Conservation (phyloP, 2,329 filamentous ascomycete genomes). For the Botryotinia globosa region DNA sequence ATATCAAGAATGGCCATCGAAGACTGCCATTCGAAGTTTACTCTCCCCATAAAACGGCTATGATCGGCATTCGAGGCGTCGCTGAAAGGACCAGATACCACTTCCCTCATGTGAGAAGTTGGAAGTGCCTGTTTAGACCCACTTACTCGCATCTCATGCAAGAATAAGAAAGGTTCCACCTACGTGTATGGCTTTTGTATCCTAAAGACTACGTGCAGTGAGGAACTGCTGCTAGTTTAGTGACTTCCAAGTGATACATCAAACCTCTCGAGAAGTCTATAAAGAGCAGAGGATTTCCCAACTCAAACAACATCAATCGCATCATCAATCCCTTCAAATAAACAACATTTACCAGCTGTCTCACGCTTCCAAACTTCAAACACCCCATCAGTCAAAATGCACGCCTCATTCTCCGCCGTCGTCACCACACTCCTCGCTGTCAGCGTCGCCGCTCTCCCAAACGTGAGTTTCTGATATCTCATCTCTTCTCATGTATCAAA, state of each 20-base stretch:
- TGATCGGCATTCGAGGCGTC: not conserved
- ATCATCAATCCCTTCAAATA: not conserved
- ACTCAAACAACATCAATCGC: not conserved
- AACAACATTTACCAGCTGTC: not conserved
- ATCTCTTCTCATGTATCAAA: not conserved
- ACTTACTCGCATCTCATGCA: not conserved
- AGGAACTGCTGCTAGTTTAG: not conserved
- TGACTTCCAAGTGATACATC: not conserved
- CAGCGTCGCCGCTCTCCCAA: not conserved
- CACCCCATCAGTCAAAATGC: slow-evolving; percentile 6
- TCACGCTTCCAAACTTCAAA: not conserved
- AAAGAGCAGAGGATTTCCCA: not conserved
- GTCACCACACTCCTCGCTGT: not conserved
- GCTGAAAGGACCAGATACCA: not conserved
- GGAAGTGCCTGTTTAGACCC: too few species aligned
- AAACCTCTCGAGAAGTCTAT: not conserved
- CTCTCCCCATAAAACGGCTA: not conserved
- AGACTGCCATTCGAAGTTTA: not conserved
- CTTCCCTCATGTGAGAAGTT: not conserved
- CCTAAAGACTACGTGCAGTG: not conserved
- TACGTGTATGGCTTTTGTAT: not conserved
- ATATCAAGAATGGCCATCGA: not conserved
- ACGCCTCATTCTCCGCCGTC: not conserved
- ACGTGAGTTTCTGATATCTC: not conserved
- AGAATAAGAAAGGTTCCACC: not conserved